Evolutionary conservation across 1,139 yeast species (phyloP), one percentile per base, ranked within the genome.

Genomic region (Candida glucosophila): DNA sequence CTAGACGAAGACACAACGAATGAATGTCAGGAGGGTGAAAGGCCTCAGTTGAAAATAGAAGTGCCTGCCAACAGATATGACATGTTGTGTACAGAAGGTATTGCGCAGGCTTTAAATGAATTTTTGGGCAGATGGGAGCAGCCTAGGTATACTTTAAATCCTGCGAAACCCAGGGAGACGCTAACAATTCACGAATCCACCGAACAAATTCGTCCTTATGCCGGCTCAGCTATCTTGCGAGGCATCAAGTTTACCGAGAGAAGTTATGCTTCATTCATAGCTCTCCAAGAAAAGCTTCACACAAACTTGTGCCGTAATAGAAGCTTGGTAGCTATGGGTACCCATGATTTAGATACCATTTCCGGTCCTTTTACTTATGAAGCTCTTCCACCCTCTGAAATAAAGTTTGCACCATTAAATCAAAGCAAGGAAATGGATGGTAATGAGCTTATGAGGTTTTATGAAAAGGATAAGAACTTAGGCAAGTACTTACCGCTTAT

Each of bases 31-130:
- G 78, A 70, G 30, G 77, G 72, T 24, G 96, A 88, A 58, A 83
- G 97, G 54, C 96, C 99, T 13, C 94, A 88, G 57, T 69, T 85
- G 45, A 92, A 92, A 61, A 86, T 92, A 47, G 99, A 92, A 55
- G 78, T 92, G 39, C 97, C 96, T 30, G 99, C 99, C 37, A 92
- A 92, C 61, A 75, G 98, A 62, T 92, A 90, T 49, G 99, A 90
- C 53, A 77, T 92, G 90, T 75, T 92, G 41, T 92, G 98, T 64
- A 80, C 86, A 39, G 99, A 92, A 58, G 99, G 99, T 48, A 88
- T 92, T 54, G 85, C 96, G 1, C 93, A 86, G 49, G 92, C 97
- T 1, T 66, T 92, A 49, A 86, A 86, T 47, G 93, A 86, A 51
- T 92, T 83, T 50, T 67, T 88, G 44, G 95, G 92, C 19, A 73